Conservation (phyloP, 768 basidiomycete species). For the Scleroderma citrinum region DNA sequence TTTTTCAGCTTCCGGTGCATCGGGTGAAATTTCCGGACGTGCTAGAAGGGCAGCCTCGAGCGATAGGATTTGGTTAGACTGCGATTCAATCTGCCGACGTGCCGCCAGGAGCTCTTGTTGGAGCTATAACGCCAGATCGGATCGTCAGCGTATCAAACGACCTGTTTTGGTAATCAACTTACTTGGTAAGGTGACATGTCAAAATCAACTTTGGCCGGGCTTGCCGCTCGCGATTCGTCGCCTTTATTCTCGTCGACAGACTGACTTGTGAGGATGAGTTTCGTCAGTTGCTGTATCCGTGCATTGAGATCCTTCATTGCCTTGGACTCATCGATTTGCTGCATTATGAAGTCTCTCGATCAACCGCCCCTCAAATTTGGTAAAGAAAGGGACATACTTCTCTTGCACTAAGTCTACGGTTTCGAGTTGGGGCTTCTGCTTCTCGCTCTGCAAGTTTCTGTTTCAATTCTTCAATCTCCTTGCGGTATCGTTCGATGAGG, state of each 20-base stretch:
- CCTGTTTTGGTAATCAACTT: not conserved
- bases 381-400: constrained; percentile 28
- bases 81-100: constrained; percentile 70
- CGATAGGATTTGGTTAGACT: constrained; percentile 77
- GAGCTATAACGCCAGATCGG: constrained; percentile 39
- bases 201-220: constrained; percentile 86
- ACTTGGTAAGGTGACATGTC: constrained; percentile 86
- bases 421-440: constrained; percentile 47
- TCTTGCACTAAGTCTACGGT: constrained; percentile 40
- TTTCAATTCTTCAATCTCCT: constrained; percentile 90
- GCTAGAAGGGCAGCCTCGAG: constrained; percentile 73
- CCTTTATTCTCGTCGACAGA: constrained; percentile 66
- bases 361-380: not conserved
- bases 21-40: constrained; percentile 58
- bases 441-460: constrained; percentile 64
- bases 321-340: constrained; percentile 82
- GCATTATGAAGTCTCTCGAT: not conserved
- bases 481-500: constrained; percentile 87
- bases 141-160: not conserved
- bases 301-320: constrained; percentile 80
- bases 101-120: constrained; percentile 85
- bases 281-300: constrained; percentile 77
- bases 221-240: constrained; percentile 69
- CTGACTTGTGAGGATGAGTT: constrained; percentile 80
- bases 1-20: constrained; percentile 67